phyloP scores from a whole-genome alignment of 352 stramenopile species.

The Pythium brachiatum region DNA sequence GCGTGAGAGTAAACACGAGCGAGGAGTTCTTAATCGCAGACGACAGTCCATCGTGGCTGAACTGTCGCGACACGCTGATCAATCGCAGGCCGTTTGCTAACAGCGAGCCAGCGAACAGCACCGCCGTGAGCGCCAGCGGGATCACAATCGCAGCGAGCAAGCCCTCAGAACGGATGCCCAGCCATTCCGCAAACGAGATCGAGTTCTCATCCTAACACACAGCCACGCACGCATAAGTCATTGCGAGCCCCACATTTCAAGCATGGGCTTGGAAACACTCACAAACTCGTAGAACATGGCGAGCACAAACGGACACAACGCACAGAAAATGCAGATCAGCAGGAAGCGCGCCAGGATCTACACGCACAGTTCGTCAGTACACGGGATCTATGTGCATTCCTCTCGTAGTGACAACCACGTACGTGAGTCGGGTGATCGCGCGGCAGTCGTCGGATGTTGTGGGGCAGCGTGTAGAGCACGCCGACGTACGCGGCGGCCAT shows the following conservation, averaged over 20 bases:
- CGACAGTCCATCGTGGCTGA: constrained; percentile 68
- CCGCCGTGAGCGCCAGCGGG: constrained; percentile 61
- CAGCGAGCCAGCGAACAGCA: constrained; percentile 79
- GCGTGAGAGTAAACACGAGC: constrained; percentile 73
- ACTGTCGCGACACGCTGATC: constrained; percentile 74
- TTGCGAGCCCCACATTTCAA: too few relatives aligned
- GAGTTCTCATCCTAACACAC: constrained; percentile 58
- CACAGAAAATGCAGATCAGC: constrained; percentile 87
- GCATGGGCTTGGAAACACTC: too few relatives aligned
- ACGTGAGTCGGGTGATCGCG: constrained; percentile 86
- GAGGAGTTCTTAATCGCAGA: constrained; percentile 82
- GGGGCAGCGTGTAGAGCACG: constrained; percentile 81
- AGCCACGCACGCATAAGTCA: background rate
- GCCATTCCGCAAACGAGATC: constrained; percentile 81
- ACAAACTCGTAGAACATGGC: constrained; percentile 84
- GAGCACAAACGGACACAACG: constrained; percentile 76
- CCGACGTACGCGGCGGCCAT: constrained; percentile 85
- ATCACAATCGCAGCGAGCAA: constrained; percentile 54
- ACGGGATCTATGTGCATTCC: background rate
- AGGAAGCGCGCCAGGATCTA: constrained; percentile 87
- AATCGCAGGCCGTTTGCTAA: constrained; percentile 72
- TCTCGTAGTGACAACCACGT: constrained; percentile 8
- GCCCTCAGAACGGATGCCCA: constrained; percentile 73
- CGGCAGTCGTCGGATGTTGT: constrained; percentile 65
- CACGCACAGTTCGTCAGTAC: background rate